Evolutionary conservation across 129 eudicot species (phyloP).

Genomic region (Centaurea solstitialis): DNA sequence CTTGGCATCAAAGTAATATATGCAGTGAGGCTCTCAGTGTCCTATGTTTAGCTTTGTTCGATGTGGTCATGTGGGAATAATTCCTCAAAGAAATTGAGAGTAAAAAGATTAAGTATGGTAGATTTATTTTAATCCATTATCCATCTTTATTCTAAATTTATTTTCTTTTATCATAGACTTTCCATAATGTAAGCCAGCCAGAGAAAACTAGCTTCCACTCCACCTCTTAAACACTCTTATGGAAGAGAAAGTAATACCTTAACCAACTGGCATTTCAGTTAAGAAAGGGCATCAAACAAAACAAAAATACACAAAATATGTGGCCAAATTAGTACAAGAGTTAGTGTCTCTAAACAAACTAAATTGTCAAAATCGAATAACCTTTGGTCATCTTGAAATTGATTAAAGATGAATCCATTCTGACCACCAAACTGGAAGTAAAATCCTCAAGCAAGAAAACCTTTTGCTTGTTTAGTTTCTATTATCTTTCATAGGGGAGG

Average conservation of each 20-base stretch:
- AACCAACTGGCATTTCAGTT: background rate
- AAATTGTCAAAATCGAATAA: background rate
- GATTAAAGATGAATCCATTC: background rate
- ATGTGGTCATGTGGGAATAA: background rate
- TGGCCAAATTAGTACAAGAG: background rate
- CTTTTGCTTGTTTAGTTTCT: background rate
- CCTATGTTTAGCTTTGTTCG: background rate
- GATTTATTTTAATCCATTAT: background rate
- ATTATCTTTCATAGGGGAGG: background rate
- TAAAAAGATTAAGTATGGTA: background rate
- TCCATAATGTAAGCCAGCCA: background rate
- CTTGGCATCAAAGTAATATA: background rate
- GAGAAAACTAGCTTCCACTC: background rate
- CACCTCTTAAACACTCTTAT: background rate
- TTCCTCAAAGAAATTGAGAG: background rate
- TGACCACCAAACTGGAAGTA: conserved; percentile 7
- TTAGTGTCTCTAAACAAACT: background rate
- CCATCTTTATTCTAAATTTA: background rate
- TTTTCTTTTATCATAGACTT: background rate
- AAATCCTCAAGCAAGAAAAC: background rate
- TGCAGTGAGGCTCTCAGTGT: background rate
- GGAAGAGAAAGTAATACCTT: background rate
- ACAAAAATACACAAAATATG: background rate
- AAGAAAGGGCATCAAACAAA: background rate
- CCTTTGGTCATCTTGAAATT: conserved; percentile 4